A percentile compares a stretch with the other conserved stretches of the same genome.
Conservation (phyloP, 345 rosid genomes). For the Populus tremula region DNA sequence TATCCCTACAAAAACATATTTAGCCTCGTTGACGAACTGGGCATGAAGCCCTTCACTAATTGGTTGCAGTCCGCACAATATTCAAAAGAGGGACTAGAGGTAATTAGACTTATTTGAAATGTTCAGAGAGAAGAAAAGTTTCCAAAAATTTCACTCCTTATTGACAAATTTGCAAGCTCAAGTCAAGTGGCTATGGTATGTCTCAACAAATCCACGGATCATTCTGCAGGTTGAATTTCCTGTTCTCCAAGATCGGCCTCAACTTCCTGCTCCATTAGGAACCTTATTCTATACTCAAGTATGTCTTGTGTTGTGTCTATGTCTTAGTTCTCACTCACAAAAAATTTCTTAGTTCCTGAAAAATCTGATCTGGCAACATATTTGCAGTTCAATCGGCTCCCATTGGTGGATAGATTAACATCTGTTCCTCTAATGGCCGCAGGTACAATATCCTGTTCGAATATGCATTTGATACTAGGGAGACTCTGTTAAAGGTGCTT, state of each 20-base stretch:
- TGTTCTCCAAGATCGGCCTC: constrained; percentile 55
- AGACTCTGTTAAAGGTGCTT: background rate
- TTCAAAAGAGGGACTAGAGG: constrained; percentile 20
- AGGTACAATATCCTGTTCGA: constrained; percentile 27
- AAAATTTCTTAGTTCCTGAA: background rate
- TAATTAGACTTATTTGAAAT: background rate
- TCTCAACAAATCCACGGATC: background rate
- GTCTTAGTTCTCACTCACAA: background rate
- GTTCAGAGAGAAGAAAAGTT: background rate
- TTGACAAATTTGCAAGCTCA: background rate
- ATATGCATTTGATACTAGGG: background rate
- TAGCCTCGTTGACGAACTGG: constrained; percentile 22
- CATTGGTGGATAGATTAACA: constrained; percentile 47
- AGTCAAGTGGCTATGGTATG: background rate
- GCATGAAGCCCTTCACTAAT: constrained; percentile 21
- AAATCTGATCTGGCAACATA: background rate
- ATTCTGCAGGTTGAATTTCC: constrained; percentile 63
- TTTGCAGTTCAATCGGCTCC: constrained; percentile 46
- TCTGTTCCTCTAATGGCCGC: constrained; percentile 60
- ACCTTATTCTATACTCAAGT: constrained; percentile 50
- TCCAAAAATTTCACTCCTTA: background rate
- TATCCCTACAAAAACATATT: constrained; percentile 53
- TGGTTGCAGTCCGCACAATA: constrained; percentile 18
- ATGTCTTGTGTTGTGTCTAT: constrained; percentile 12
- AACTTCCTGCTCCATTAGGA: constrained; percentile 58